A percentile compares a stretch with the other conserved stretches of the same genome.
Conservation (phyloP, 2,329 filamentous ascomycete genomes). For the Curvularia spicifera region DNA sequence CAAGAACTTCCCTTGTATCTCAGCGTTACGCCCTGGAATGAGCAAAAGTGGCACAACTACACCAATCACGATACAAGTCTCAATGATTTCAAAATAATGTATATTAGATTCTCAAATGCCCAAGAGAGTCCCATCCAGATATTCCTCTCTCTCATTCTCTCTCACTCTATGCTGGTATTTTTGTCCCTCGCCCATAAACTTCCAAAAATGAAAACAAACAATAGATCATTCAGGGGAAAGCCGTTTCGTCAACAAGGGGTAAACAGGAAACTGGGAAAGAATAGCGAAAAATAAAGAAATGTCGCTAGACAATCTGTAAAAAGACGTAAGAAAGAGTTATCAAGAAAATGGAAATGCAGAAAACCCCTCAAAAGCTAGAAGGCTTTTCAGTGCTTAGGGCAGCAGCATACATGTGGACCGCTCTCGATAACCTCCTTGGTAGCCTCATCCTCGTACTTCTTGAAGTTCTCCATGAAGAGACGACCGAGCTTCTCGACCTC, state of each 20-base stretch:
- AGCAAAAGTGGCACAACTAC: too few relatives aligned
- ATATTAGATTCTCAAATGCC: not conserved
- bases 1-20: too few relatives aligned
- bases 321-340: conserved; percentile 14
- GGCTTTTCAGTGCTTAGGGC: conserved; percentile 40
- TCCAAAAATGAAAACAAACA: not conserved
- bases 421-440: conserved; percentile 55
- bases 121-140: not conserved
- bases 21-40: too few relatives aligned
- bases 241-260: not conserved
- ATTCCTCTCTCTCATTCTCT: not conserved
- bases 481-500: conserved; percentile 90
- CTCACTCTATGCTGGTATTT: not conserved
- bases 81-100: too few relatives aligned
- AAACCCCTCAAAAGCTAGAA: not conserved
- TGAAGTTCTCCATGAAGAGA: conserved; percentile 96
- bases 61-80: too few relatives aligned
- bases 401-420: conserved; percentile 53
- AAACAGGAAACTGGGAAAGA: not conserved
- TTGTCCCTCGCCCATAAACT: not conserved
- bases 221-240: not conserved
- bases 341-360: conserved; percentile 5
- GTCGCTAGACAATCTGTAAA: conserved; percentile 18
- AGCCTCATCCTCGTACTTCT: conserved; percentile 88
- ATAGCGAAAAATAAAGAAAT: not conserved